These are phyloP conservation scores for Pythium myriotylum DNA, from an alignment of 352 stramenopile genomes.

Conservation along the genomic window DNA sequence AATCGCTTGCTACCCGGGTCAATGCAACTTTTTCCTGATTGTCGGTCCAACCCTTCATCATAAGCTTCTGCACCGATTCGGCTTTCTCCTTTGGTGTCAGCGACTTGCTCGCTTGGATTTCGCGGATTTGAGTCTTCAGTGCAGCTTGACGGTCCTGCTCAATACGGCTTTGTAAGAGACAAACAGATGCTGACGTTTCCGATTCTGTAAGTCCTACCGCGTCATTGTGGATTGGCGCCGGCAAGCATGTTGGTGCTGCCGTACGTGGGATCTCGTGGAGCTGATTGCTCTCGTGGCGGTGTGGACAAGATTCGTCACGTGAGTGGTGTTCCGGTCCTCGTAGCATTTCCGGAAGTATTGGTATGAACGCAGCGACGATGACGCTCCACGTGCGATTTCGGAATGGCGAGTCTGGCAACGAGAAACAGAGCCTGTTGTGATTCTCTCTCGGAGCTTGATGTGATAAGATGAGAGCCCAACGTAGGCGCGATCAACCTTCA, in stretches of 20 bases:
- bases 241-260: constrained; percentile 36
- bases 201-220: constrained; percentile 32
- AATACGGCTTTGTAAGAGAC: neutral
- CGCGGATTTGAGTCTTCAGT: constrained; percentile 72
- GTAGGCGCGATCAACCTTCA: too few species aligned
- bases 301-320: constrained; percentile 35
- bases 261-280: constrained; percentile 34
- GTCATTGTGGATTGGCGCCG: constrained; percentile 53
- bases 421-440: too few species aligned
- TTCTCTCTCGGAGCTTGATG: neutral
- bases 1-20: constrained; percentile 45
- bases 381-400: constrained; percentile 16
- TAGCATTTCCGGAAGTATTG: constrained; percentile 14
- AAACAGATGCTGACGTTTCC: neutral
- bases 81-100: constrained; percentile 83
- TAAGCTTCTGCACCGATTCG: constrained; percentile 81
- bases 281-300: constrained; percentile 37
- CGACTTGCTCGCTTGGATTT: constrained; percentile 79
- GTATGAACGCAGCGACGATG: neutral
- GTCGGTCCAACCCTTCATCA: constrained; percentile 88
- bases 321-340: constrained; percentile 35
- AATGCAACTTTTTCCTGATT: constrained; percentile 54
- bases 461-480: constrained; percentile 16
- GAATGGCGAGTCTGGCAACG: too few species aligned
- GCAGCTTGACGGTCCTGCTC: constrained; percentile 50